Conservation (phyloP, 2,329 filamentous ascomycete species). For the Pseudogymnoascus sp. region DNA sequence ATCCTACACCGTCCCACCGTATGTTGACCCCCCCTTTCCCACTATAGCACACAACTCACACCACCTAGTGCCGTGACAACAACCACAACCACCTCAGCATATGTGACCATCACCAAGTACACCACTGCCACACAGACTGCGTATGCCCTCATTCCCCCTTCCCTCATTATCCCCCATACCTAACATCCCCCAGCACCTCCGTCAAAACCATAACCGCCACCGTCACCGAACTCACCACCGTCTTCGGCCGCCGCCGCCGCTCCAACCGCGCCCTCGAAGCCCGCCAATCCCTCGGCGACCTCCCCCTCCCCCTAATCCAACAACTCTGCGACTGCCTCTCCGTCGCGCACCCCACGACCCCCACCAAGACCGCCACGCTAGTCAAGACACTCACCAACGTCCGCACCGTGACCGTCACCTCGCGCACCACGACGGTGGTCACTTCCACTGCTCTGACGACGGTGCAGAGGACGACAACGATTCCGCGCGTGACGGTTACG, state of each 20-base stretch:
- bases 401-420: not conserved
- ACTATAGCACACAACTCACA: not conserved
- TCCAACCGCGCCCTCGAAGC: not conserved
- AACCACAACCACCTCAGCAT: not conserved
- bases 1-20: conserved; percentile 5
- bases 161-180: not conserved
- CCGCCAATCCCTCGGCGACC: not conserved
- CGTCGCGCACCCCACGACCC: not conserved
- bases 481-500: not conserved
- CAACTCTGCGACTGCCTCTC: not conserved
- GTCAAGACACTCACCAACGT: not conserved
- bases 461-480: not conserved
- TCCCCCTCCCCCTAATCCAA: not conserved
- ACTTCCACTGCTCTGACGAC: not conserved
- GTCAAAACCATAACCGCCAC: not conserved
- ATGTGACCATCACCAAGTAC: not conserved
- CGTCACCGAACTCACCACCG: not conserved
- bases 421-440: not conserved
- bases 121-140: not conserved
- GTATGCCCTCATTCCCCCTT: not conserved
- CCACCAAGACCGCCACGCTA: not conserved
- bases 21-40: not conserved
- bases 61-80: not conserved
- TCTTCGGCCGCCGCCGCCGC: not conserved
- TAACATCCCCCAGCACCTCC: not conserved